Percentiles rank a stretch among this genome's conserved stretches.
Evolutionary conservation across 2,329 filamentous ascomycete genomes (phyloP).

Genomic region (Blastomyces emzantsi): DNA sequence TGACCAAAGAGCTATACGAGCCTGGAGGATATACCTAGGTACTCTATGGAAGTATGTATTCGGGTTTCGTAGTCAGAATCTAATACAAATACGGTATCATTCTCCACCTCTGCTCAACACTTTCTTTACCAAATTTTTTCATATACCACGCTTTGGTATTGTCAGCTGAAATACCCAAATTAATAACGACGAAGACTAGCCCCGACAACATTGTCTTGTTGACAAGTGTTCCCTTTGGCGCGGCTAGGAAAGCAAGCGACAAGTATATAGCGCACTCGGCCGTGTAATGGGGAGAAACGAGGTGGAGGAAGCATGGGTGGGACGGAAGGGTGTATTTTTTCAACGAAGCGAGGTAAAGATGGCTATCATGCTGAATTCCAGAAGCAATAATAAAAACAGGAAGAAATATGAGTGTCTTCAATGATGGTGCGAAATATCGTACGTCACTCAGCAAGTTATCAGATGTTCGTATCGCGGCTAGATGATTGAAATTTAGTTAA

Average conservation of each 20-base stretch:
- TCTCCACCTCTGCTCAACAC: slow-evolving; percentile 56
- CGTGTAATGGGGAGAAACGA: slow-evolving; percentile 85
- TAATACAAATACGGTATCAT: slow-evolving; percentile 57
- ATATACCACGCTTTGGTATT: slow-evolving; percentile 73
- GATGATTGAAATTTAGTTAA: slow-evolving; percentile 2
- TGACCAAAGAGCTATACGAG: neutral
- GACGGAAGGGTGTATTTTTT: slow-evolving; percentile 76
- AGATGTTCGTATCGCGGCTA: slow-evolving; percentile 13
- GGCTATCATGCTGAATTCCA: slow-evolving; percentile 64
- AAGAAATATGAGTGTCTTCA: slow-evolving; percentile 49
- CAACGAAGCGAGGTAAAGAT: slow-evolving; percentile 58
- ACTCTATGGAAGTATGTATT: slow-evolving; percentile 19
- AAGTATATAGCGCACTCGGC: slow-evolving; percentile 80
- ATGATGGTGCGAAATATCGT: slow-evolving; percentile 32
- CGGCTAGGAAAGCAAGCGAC: slow-evolving; percentile 63
- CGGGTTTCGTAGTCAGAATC: slow-evolving; percentile 2
- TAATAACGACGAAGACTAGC: slow-evolving; percentile 63
- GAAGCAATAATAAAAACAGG: slow-evolving; percentile 62
- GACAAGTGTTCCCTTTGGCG: slow-evolving; percentile 54
- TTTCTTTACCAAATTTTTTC: slow-evolving; percentile 60
- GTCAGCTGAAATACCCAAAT: slow-evolving; percentile 71
- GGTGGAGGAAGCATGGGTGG: slow-evolving; percentile 58
- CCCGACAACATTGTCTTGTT: slow-evolving; percentile 68
- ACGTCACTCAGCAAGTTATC: slow-evolving; percentile 23
- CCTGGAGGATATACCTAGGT: neutral